phyloP scores from a whole-genome alignment of 345 rosid genomes.

The Syzygium aqueum region DNA sequence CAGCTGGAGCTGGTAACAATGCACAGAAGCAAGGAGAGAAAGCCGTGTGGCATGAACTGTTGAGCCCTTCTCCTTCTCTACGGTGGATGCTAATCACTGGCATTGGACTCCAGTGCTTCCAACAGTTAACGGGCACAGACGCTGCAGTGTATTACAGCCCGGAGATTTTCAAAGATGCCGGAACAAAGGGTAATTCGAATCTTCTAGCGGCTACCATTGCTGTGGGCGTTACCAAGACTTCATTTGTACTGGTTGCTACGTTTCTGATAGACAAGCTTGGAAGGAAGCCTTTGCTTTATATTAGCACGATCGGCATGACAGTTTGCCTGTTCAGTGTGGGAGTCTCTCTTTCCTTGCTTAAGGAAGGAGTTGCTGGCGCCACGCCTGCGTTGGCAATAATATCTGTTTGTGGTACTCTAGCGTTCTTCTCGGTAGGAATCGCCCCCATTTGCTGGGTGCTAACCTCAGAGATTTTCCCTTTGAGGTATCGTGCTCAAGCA shows the following conservation, averaged over 20 bases:
- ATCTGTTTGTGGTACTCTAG: conserved; percentile 48
- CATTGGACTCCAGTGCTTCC: conserved; percentile 84
- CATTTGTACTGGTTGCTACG: conserved; percentile 57
- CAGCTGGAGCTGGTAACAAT: conserved; percentile 38
- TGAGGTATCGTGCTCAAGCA: conserved; percentile 61
- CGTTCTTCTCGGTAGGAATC: conserved; percentile 57
- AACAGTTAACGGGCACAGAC: conserved; percentile 70
- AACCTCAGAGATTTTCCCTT: conserved; percentile 55
- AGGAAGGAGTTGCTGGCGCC: conserved; percentile 22
- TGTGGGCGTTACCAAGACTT: conserved; percentile 60
- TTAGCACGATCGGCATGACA: conserved; percentile 63
- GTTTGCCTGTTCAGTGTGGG: conserved; percentile 39
- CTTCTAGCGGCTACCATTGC: conserved; percentile 69
- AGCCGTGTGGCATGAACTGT: conserved; percentile 62
- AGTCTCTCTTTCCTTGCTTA: conserved; percentile 21
- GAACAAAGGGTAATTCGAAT: conserved; percentile 39
- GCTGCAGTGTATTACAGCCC: conserved; percentile 82
- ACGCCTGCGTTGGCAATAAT: conserved; percentile 18
- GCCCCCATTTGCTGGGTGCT: conserved; percentile 62
- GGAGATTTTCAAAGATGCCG: conserved; percentile 56
- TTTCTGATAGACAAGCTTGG: conserved; percentile 59
- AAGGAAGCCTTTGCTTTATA: conserved; percentile 57
- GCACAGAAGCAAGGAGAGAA: conserved; percentile 39
- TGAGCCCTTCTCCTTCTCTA: conserved; percentile 59
- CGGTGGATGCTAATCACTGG: conserved; percentile 67